Base-by-base conservation (phyloP, 768 basidiomycete genomes). In the Chalciporus piperatus region DNA sequence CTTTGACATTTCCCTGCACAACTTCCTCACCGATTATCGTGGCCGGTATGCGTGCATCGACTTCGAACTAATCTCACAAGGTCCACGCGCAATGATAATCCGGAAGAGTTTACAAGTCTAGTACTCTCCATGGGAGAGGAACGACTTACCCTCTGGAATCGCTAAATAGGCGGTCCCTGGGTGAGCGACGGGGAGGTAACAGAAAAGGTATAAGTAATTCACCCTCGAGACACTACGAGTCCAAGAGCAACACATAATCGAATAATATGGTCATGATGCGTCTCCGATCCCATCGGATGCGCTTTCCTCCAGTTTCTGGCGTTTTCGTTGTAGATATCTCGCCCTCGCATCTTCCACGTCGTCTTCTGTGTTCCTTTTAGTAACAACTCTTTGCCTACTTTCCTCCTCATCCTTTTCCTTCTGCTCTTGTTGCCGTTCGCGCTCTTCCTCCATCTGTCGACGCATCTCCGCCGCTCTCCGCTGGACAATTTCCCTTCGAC, bases 291-390 rank as follows among this genome's bases (percentile, higher is more conserved):
- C 23, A 23, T 23, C 45, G 1, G 17, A 20, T 13, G 39, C 23
- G 16, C 23, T 45, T 48, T 76, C 69, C 60, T 92, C 89, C 63
- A 92, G 52, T 60, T 80, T 87, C 65, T 79, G 81, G 45, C 87
- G 81, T 72, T 97, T 97, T 60, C 94, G 75, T 63, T 85, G 83
- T 43, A 88, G 63, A 62, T 88, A 93, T 47, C 92, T 78, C 53
- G 85, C 80, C 47, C 79, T 79, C 13, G 90, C 91, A 63, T 78
- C 85, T 68, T 84, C 76, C 33, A 95, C 80, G 47, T 84, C 82
- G n/a, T 69, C 69, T 33, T 89, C 85, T 23, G 79, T 84, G 64
- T 95, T 96, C 53, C 92, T 79, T 65, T 84, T 88, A 47, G 80
- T 74, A 22, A 91, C 78, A 32, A 80, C 75, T 52, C 86, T 78